Evolutionary conservation across 139 green algal genomes (phyloP).

Genomic region (Chlorella sp.): DNA sequence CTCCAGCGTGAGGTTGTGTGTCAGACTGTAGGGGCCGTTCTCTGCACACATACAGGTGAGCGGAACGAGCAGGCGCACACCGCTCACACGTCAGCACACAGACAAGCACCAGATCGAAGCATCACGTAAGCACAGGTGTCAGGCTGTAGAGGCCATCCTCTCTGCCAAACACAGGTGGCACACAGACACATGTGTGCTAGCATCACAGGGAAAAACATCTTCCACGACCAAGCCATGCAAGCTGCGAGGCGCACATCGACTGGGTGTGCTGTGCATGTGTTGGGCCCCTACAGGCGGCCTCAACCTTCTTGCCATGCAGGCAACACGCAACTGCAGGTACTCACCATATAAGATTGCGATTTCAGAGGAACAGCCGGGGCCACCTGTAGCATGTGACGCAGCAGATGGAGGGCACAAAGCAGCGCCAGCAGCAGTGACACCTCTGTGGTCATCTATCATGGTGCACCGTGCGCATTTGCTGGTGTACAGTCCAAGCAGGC

Average conservation of each 20-base stretch:
- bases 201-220: no score
- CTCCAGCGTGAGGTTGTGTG: constrained; percentile 52
- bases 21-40: constrained; percentile 83
- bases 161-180: no score
- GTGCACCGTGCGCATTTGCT: background rate
- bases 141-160: background rate
- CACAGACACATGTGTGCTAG: no score
- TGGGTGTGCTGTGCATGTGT: background rate
- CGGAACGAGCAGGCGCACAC: background rate
- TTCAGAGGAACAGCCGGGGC: constrained; percentile 88
- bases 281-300: background rate
- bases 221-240: background rate
- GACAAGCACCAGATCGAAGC: background rate
- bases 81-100: background rate
- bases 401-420: no score
- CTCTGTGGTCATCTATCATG: no score
- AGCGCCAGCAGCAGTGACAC: background rate
- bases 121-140: background rate
- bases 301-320: background rate
- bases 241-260: background rate
- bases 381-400: no score
- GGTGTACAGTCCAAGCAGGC: no score
- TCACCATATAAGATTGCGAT: constrained; percentile 78
- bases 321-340: background rate
- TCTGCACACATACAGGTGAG: constrained; percentile 32